A percentile compares a stretch with the other conserved stretches of the same genome.
These are phyloP conservation scores for Didymella segeticola DNA, from an alignment of 2,329 filamentous ascomycete genomes.

Conservation along the genomic window DNA sequence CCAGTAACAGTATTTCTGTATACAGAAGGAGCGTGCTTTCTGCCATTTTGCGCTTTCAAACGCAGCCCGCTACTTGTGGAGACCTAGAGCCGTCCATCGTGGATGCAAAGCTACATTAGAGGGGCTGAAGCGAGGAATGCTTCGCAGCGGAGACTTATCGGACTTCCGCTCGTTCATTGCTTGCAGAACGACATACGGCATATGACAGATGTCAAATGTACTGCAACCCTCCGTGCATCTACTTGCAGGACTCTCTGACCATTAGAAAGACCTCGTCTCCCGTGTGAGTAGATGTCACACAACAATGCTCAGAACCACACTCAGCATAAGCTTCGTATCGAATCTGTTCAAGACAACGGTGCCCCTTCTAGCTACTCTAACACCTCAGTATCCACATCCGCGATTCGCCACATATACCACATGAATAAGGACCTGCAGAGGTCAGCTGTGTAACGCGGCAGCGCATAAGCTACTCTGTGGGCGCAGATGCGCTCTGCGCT, in stretches of 20 bases:
- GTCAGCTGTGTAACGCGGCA: slow-evolving; percentile 9
- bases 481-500: slow-evolving; percentile 3
- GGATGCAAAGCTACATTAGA: not conserved
- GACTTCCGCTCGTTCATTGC: slow-evolving; percentile 11
- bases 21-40: not conserved
- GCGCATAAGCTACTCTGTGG: not conserved
- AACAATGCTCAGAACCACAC: not conserved
- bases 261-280: not conserved
- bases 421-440: slow-evolving; percentile 79
- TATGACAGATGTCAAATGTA: slow-evolving; percentile 18
- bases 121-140: slow-evolving; percentile 11
- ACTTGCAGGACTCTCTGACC: not conserved
- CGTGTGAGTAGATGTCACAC: not conserved
- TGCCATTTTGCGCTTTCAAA: not conserved
- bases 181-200: slow-evolving; percentile 7
- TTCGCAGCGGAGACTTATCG: slow-evolving; percentile 6
- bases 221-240: slow-evolving; percentile 19
- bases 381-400: slow-evolving; percentile 74
- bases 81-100: not conserved
- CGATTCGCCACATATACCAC: slow-evolving; percentile 98
- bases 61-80: not conserved
- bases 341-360: not conserved
- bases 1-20: too few species aligned
- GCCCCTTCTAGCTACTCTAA: slow-evolving; percentile 39
- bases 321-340: too few species aligned